Evolutionary conservation across 2,329 filamentous ascomycete species (phyloP).

Genomic region (Monilinia laxa): DNA sequence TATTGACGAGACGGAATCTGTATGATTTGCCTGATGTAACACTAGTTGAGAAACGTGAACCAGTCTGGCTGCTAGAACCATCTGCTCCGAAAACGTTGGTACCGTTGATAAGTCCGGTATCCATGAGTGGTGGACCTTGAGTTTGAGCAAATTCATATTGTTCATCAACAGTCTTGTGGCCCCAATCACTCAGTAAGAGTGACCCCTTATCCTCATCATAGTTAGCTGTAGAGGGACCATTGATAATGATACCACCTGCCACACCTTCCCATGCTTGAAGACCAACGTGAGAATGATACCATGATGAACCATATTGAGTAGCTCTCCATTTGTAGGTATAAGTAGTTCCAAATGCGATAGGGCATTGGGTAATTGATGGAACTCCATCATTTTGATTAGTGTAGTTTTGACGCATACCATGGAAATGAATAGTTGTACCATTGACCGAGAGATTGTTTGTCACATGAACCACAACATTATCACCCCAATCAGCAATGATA

Average conservation of each 20-base stretch:
- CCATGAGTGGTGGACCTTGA: slow-evolving; percentile 36
- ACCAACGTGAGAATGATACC: slow-evolving; percentile 61
- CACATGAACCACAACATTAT: slow-evolving; percentile 43
- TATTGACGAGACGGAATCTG: slow-evolving; percentile 49
- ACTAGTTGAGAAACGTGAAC: slow-evolving; percentile 34
- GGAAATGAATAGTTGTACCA: slow-evolving; percentile 45
- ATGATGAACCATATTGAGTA: slow-evolving; percentile 47
- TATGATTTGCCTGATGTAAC: slow-evolving; percentile 45
- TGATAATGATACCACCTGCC: slow-evolving; percentile 58
- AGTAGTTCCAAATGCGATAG: slow-evolving; percentile 48
- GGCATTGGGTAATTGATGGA: slow-evolving; percentile 58
- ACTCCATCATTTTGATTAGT: slow-evolving; percentile 46
- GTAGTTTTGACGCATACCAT: slow-evolving; percentile 47
- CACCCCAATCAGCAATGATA: slow-evolving; percentile 41
- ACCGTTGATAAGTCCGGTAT: slow-evolving; percentile 37
- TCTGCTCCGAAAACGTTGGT: slow-evolving; percentile 26
- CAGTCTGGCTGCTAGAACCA: slow-evolving; percentile 20
- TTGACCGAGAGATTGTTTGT: slow-evolving; percentile 42
- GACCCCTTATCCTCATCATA: slow-evolving; percentile 63
- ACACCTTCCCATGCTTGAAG: slow-evolving; percentile 54
- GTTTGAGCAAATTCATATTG: slow-evolving; percentile 29
- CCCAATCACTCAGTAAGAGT: slow-evolving; percentile 43
- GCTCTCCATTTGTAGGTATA: slow-evolving; percentile 30
- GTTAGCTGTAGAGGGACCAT: slow-evolving; percentile 56
- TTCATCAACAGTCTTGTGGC: slow-evolving; percentile 33